phyloP scores from a whole-genome alignment of 305 asterid genomes.

The Plantago coronopus region DNA sequence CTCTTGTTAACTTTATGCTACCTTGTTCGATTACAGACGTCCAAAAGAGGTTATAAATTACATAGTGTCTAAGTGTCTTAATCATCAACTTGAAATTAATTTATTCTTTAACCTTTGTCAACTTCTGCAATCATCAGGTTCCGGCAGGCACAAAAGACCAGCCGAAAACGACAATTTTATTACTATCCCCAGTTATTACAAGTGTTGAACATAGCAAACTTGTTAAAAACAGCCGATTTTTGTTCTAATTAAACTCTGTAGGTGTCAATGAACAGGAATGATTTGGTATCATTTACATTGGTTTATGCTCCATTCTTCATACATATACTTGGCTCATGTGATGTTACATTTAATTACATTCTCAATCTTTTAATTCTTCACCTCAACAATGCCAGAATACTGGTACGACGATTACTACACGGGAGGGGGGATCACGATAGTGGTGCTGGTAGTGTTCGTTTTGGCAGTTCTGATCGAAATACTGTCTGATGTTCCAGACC shows the following conservation, averaged over 20 bases:
- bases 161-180: neutral
- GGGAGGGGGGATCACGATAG: constrained; percentile 17
- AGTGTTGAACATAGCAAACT: neutral
- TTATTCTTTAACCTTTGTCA: neutral
- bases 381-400: too few relatives aligned
- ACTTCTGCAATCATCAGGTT: neutral
- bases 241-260: neutral
- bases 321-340: neutral
- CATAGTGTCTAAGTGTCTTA: too few relatives aligned
- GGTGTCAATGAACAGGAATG: neutral
- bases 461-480: constrained; percentile 42
- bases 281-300: neutral
- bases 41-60: neutral
- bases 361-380: too few relatives aligned
- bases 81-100: neutral
- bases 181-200: neutral
- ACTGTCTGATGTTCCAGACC: constrained; percentile 28
- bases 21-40: neutral
- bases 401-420: neutral
- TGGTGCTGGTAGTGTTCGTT: constrained; percentile 43
- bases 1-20: neutral
- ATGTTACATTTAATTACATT: too few relatives aligned
- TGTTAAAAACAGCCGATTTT: neutral
- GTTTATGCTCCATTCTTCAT: neutral
- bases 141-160: neutral